phyloP scores from a whole-genome alignment of 306 rosid genomes.

The Luffa aegyptiaca region DNA sequence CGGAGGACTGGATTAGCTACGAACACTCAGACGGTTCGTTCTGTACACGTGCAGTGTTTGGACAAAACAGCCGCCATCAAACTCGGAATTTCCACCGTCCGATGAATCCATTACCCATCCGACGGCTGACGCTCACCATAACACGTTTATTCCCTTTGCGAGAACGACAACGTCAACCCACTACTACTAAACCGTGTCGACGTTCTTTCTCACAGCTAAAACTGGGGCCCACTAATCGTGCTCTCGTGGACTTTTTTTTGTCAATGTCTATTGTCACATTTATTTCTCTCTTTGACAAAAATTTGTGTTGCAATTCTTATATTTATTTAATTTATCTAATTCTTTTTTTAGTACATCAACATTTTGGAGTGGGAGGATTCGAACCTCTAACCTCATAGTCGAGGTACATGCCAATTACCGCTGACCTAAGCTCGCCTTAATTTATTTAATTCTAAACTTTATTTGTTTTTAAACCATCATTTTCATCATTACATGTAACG shows the following conservation, averaged over 20 bases:
- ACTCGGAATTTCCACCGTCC: background rate
- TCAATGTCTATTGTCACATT: background rate
- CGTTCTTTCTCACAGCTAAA: constrained; percentile 2
- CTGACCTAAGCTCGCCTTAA: too few relatives aligned
- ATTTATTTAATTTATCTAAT: background rate
- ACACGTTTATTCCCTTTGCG: background rate
- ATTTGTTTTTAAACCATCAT: too few relatives aligned
- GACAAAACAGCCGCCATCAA: constrained; percentile 3
- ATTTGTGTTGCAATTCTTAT: background rate
- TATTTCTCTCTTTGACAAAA: background rate
- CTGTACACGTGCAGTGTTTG: background rate
- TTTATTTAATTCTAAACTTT: too few relatives aligned
- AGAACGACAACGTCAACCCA: constrained; percentile 7
- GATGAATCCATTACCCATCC: background rate
- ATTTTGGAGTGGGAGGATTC: too few relatives aligned
- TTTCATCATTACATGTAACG: too few relatives aligned
- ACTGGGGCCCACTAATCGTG: background rate
- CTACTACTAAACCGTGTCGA: background rate
- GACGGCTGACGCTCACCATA: background rate
- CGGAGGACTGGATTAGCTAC: background rate
- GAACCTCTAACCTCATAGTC: too few relatives aligned
- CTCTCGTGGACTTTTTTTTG: background rate
- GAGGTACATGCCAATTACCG: too few relatives aligned
- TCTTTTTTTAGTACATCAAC: too few relatives aligned
- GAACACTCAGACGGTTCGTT: background rate